Evolutionary conservation across 75 land plant genomes (phyloP).

Genomic region (Sequoiadendron giganteum): DNA sequence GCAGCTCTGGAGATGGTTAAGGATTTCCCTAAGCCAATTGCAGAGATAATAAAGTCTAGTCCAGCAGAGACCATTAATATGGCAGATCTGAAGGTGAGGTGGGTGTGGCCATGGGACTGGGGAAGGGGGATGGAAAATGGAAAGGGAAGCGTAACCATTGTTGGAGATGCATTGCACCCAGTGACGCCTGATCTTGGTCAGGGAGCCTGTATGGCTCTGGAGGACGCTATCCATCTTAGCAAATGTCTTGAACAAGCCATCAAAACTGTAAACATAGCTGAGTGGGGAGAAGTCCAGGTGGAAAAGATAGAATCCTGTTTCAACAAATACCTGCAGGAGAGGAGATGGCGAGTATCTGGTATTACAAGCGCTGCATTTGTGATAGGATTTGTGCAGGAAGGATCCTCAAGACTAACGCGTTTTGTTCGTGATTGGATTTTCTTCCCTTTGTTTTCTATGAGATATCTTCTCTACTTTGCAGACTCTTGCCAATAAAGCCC

Average conservation of each 20-base stretch:
- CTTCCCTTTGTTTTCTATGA: slow-evolving; percentile 16
- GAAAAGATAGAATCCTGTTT: slow-evolving; percentile 16
- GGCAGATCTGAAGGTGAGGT: slow-evolving; percentile 33
- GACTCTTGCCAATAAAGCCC: slow-evolving; percentile 21
- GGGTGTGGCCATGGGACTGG: slow-evolving; percentile 37
- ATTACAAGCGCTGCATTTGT: slow-evolving; percentile 17
- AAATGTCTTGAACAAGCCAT: slow-evolving; percentile 16
- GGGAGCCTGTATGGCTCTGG: slow-evolving; percentile 56
- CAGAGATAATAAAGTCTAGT: slow-evolving; percentile 13
- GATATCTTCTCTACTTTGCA: background rate
- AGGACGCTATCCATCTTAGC: slow-evolving; percentile 60
- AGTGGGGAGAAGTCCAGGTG: background rate
- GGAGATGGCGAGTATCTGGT: slow-evolving; percentile 34
- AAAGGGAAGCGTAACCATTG: slow-evolving; percentile 37
- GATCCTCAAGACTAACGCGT: background rate
- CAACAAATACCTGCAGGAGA: slow-evolving; percentile 24
- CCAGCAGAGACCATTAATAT: slow-evolving; percentile 20
- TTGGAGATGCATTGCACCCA: slow-evolving; percentile 76
- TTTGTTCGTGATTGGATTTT: slow-evolving; percentile 23
- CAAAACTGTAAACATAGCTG: background rate
- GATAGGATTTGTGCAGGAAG: slow-evolving; percentile 25
- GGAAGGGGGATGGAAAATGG: background rate
- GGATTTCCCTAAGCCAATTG: slow-evolving; percentile 6
- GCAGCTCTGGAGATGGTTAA: slow-evolving; percentile 8
- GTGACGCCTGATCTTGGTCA: slow-evolving; percentile 73